A percentile compares a stretch with the other conserved stretches of the same genome.
Conservation (phyloP, 176 grass and related monocot species). For the Lolium multiflorum region DNA sequence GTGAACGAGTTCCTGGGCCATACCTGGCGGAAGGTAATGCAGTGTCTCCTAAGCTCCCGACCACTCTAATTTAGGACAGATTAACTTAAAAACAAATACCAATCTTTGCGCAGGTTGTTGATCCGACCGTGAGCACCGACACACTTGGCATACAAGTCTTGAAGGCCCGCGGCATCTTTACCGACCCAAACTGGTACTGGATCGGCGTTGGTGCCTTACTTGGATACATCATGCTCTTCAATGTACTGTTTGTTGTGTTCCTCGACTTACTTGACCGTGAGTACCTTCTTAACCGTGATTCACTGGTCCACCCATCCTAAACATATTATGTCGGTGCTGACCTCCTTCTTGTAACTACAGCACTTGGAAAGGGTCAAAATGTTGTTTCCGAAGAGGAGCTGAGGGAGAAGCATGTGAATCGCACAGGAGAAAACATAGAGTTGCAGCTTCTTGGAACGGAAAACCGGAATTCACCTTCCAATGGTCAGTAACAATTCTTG, state of each 20-base stretch:
- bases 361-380: slow-evolving; percentile 74
- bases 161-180: slow-evolving; percentile 70
- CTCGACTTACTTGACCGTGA: slow-evolving; percentile 93
- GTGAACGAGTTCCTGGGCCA: slow-evolving; percentile 93
- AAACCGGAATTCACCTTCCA: slow-evolving; percentile 44
- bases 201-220: slow-evolving; percentile 83
- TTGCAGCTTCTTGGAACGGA: slow-evolving; percentile 40
- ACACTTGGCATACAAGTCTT: slow-evolving; percentile 74
- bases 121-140: slow-evolving; percentile 43
- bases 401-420: slow-evolving; percentile 79
- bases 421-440: slow-evolving; percentile 73
- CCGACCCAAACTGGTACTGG: slow-evolving; percentile 96
- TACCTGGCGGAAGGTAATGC: slow-evolving; percentile 74
- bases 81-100: slow-evolving; percentile 30
- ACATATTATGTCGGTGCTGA: slow-evolving; percentile 27
- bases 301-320: slow-evolving; percentile 28
- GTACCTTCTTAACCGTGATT: slow-evolving; percentile 41
- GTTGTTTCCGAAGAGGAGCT: slow-evolving; percentile 89
- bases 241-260: slow-evolving; percentile 87
- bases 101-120: slow-evolving; percentile 48
- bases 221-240: slow-evolving; percentile 90
- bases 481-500: slow-evolving; percentile 40
- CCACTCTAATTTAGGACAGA: slow-evolving; percentile 12
- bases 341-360: slow-evolving; percentile 49
- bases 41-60: slow-evolving; percentile 5